Conservation (phyloP, 1,139 yeast species). For the Candida albicans region DNA sequence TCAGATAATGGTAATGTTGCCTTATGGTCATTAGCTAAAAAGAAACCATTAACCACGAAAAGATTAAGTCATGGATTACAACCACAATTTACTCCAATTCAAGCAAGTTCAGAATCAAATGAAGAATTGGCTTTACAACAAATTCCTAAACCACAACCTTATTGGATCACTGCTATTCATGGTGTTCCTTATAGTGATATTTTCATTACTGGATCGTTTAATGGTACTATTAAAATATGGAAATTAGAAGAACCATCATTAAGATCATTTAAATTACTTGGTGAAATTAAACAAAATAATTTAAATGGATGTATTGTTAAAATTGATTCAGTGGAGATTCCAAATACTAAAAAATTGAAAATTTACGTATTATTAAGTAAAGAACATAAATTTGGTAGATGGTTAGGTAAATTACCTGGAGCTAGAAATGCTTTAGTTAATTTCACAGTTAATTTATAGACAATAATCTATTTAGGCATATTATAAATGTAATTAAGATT, state of each 20-base stretch:
- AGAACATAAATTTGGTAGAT: conserved; percentile 87
- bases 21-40: conserved; percentile 86
- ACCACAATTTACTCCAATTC: conserved; percentile 44
- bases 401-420: conserved; percentile 51
- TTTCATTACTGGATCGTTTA: conserved; percentile 86
- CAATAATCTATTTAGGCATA: no score
- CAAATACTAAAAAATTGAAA: conserved; percentile 48
- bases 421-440: conserved; percentile 45
- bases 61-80: conserved; percentile 79
- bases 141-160: conserved; percentile 72
- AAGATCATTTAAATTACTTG: conserved; percentile 58
- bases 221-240: conserved; percentile 79
- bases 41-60: conserved; percentile 74
- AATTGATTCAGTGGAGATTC: conserved; percentile 64
- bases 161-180: conserved; percentile 78
- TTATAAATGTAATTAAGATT: no score
- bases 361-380: conserved; percentile 71
- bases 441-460: conserved; percentile 37
- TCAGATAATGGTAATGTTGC: conserved; percentile 89
- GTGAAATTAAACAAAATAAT: conserved; percentile 43
- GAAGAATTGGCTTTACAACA: conserved; percentile 43
- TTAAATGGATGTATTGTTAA: conserved; percentile 73
- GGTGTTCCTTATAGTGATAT: conserved; percentile 90
- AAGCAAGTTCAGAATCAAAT: conserved; percentile 70
- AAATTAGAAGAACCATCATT: conserved; percentile 57